Evolutionary conservation across 2,329 filamentous ascomycete genomes (phyloP).

Genomic region (Xylariaceae sp.): DNA sequence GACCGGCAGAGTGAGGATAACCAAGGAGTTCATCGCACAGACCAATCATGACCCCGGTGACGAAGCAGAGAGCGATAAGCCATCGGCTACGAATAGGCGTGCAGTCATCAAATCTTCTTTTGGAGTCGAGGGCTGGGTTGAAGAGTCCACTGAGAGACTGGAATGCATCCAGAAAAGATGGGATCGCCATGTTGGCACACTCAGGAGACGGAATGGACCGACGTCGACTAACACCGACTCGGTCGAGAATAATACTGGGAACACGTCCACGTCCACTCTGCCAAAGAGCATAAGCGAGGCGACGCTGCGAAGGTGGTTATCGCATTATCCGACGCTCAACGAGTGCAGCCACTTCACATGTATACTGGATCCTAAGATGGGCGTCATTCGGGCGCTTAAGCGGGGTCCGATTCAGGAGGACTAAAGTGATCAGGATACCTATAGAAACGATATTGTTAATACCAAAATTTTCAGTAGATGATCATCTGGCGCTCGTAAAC

Average conservation of each 20-base stretch:
- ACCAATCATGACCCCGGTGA: conserved; percentile 52
- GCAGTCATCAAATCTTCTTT: conserved; percentile 12
- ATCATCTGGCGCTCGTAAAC: too few relatives aligned
- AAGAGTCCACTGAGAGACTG: conserved; percentile 30
- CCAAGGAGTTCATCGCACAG: conserved; percentile 47
- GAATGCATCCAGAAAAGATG: conserved; percentile 37
- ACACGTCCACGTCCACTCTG: not conserved
- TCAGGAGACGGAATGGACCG: conserved; percentile 10
- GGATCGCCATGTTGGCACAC: conserved; percentile 26
- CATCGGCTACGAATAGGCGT: conserved; percentile 1
- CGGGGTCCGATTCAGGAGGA: not conserved
- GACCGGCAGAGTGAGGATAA: conserved; percentile 41
- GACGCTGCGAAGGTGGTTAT: conserved; percentile 44
- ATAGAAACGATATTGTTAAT: not conserved
- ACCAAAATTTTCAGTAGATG: too few relatives aligned
- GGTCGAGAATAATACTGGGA: too few relatives aligned
- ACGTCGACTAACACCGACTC: not conserved
- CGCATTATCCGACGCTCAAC: conserved; percentile 50
- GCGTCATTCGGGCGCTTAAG: conserved; percentile 43
- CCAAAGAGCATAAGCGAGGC: conserved; percentile 25
- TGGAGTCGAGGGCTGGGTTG: conserved; percentile 24
- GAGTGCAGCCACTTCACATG: conserved; percentile 55
- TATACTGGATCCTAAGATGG: conserved; percentile 51
- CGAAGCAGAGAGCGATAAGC: conserved; percentile 4
- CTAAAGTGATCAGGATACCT: not conserved